Evolutionary conservation across 2,329 filamentous ascomycete genomes (phyloP), one percentile per base, ranked within the genome.

Genomic region (Myotisia sp.): DNA sequence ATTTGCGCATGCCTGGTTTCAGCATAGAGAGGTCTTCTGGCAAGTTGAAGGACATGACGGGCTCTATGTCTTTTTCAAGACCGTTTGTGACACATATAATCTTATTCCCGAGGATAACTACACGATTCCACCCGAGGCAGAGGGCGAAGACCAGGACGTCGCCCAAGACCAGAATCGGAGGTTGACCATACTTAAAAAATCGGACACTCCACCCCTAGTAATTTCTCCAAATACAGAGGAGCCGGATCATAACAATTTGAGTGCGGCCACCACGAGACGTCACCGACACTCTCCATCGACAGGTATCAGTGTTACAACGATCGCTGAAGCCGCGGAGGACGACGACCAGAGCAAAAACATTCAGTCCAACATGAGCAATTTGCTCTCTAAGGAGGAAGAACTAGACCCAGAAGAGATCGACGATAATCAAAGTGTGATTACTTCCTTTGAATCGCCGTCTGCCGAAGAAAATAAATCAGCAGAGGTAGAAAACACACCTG

Each of bases 1-100:
- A 58, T 98, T 95, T 53, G 90, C 90, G 29, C 90, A 98, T 54
- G 90, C 90, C 5, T 98, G 90, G 90, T 98, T 94, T 56, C 85
- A 94, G 60, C 90, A 98, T 56, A 74, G 86, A 29, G 79, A 80
- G 36, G 83, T 94, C 34, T 98, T 95, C 56, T 95, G 87, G 85
- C 76, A 81, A 26, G 79, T 95, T 1, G 90, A 98, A 60, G 73
- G 74, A 6, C 75, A 85, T 53, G 84, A 83, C n/a, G 90, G 90
- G 0, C 63, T 98, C 7, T 98, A 98, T 54, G 74, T 92, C 38
- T 79, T 98, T 50, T 98, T 95, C 68, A 95, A 94, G 67, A 90
- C 80, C 0, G 86, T 95, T 14, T 95, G 87, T 57, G 90, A 98
- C 54, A 70, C 79, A 47, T 94, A 93, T 57, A 78, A 79, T 45